Evolutionary conservation across 805 yeast species (phyloP), one percentile per base, ranked within the genome.

Genomic region (Candida qinlingensis): DNA sequence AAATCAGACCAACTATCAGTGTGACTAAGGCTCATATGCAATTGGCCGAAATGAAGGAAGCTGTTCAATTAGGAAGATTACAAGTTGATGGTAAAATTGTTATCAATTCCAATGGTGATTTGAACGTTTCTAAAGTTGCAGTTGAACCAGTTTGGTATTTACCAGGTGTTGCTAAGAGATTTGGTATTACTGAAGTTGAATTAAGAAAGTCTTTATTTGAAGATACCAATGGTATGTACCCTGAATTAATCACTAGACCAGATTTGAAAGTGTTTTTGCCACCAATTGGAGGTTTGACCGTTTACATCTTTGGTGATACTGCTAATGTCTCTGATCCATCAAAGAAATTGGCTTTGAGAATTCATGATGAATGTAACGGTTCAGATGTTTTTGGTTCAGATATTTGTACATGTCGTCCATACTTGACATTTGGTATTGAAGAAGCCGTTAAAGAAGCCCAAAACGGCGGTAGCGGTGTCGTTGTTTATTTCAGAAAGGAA

Each of bases 371-470:
- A 60, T 81, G 87, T 63, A 81, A 82, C 45, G 86, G 87, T 29
- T 79, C 85, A 12, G 87, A 81, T 59, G 87, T 81, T 36, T 81
- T 81, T 62, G 80, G 85, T 31, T 75, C 82, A 9, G 87, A 81
- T 58, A 80, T 81, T 40, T 81, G 87, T 62, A 81, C 87, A 4
- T 81, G 87, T 59, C 75, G 87, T 60, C 85, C 87, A 50, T 81
- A 81, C 57, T 68, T 81, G 64, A 73, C 80, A 46, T 81, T 79
- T 64, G 87, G 87, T 52, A 76, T 81, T 42, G 75, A 78, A 46
- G 87, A 81, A 62, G 85, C 85, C 37, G 85, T 79, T 38, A 81
- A 78, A 58, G 81, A 81, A 62, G 87, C 87, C 3, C 87, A 81
- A 66, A 65, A 70, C 38, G 86, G 86, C 31, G 87, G 87, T 46